phyloP scores from a whole-genome alignment of 169 alveolate species.

The Cryptosporidium meleagridis region DNA sequence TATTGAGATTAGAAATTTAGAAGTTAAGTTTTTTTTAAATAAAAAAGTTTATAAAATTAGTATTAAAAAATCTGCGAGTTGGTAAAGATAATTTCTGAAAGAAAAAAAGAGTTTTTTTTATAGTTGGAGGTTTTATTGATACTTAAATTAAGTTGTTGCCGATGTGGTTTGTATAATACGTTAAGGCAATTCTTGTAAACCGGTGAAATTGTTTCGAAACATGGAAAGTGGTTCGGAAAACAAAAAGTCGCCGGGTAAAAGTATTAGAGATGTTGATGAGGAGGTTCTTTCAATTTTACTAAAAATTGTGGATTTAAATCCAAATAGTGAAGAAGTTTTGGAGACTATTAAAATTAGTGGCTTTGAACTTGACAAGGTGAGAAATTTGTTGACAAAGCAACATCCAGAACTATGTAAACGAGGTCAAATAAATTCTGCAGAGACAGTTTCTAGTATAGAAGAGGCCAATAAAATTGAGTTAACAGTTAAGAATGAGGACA shows the following conservation, averaged over 20 bases:
- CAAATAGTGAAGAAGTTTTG: constrained; percentile 53
- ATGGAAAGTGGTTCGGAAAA: background rate
- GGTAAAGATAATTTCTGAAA: background rate
- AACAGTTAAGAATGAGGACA: background rate
- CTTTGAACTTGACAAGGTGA: constrained; percentile 9
- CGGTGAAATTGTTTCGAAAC: background rate
- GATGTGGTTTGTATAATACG: background rate
- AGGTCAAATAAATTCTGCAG: background rate
- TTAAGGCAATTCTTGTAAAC: background rate
- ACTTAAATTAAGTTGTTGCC: background rate
- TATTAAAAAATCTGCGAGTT: background rate
- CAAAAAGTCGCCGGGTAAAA: background rate
- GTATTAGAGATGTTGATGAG: constrained; percentile 13
- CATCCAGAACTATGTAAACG: constrained; percentile 48
- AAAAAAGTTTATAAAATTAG: background rate
- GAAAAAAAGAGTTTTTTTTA: background rate
- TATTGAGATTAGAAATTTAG: background rate
- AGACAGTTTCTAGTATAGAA: background rate
- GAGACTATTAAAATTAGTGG: constrained; percentile 39
- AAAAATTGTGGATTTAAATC: constrained; percentile 48
- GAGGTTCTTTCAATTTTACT: constrained; percentile 38
- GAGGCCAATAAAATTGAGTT: background rate
- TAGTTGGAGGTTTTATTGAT: background rate
- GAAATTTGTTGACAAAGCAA: constrained; percentile 36
- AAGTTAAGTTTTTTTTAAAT: background rate